Evolutionary conservation across 2,329 filamentous ascomycete species (phyloP).

Genomic region (Fusarium scirpi): DNA sequence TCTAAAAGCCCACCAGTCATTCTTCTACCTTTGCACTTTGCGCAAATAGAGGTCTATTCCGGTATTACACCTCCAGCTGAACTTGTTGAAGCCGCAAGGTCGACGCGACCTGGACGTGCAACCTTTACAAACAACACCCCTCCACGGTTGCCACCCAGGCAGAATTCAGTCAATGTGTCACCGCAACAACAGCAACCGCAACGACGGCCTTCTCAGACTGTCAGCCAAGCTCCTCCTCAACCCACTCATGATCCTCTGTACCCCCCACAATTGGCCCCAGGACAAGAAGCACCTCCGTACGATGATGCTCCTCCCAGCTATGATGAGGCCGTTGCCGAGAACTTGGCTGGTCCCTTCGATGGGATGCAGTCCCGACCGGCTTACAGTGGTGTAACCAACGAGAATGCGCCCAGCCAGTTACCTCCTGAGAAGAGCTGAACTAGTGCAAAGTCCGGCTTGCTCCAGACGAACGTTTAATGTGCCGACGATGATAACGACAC

Average conservation of each 20-base stretch:
- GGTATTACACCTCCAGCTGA: conserved; percentile 85
- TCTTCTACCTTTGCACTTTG: conserved; percentile 81
- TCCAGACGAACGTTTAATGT: conserved; percentile 14
- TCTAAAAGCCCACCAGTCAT: conserved; percentile 72
- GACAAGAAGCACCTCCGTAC: conserved; percentile 60
- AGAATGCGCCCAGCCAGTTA: conserved; percentile 67
- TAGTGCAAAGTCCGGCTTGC: background rate
- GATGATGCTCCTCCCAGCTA: conserved; percentile 95
- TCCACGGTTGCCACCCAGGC: conserved; percentile 54
- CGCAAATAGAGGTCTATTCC: conserved; percentile 81
- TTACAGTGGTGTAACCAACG: conserved; percentile 73
- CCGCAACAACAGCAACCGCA: conserved; percentile 36
- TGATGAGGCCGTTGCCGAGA: conserved; percentile 89
- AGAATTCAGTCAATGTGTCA: conserved; percentile 40
- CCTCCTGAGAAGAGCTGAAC: conserved; percentile 56
- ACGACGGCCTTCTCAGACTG: conserved; percentile 40
- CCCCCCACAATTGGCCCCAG: conserved; percentile 64
- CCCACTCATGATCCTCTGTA: conserved; percentile 64
- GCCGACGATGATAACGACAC: conserved; percentile 26
- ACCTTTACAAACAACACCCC: conserved; percentile 49
- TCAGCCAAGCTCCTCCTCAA: conserved; percentile 46
- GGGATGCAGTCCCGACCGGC: conserved; percentile 70
- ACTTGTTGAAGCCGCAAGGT: conserved; percentile 72
- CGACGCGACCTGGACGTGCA: conserved; percentile 55
- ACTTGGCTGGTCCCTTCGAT: conserved; percentile 76